Percentiles rank a stretch among this genome's conserved stretches.
phyloP scores from a whole-genome alignment of 352 stramenopile species.

The Globisporangium acanthophoron region DNA sequence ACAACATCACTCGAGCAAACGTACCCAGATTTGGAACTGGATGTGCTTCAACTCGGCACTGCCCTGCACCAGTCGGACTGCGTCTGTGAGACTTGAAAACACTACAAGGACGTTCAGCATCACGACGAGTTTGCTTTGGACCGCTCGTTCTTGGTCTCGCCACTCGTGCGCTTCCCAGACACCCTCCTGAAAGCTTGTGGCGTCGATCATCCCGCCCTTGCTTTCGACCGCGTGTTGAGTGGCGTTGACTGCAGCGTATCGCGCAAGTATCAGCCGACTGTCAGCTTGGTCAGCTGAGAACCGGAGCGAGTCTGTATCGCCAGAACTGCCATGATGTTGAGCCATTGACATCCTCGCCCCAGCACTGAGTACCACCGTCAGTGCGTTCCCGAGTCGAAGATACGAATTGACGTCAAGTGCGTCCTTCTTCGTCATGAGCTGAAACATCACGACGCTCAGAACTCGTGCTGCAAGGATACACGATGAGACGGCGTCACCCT shows the following conservation, averaged over 20 bases:
- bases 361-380: conserved; percentile 7
- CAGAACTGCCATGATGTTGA: neutral
- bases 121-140: conserved; percentile 1
- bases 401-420: conserved; percentile 1
- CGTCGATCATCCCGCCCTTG: too few relatives aligned
- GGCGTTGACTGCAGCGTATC: neutral
- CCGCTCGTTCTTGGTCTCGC: conserved; percentile 1
- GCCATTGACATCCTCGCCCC: conserved; percentile 3
- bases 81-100: conserved; percentile 5
- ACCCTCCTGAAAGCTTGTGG: too few relatives aligned
- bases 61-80: conserved; percentile 5
- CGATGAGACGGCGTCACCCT: neutral
- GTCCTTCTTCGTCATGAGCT: neutral
- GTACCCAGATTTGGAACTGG: conserved; percentile 9
- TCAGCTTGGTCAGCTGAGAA: conserved; percentile 10
- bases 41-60: conserved; percentile 14
- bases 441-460: conserved; percentile 10
- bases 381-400: conserved; percentile 7
- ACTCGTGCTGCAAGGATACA: conserved; percentile 10
- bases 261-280: conserved; percentile 8
- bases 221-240: neutral
- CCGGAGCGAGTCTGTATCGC: neutral
- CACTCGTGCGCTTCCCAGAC: conserved; percentile 10
- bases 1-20: too few relatives aligned
- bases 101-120: conserved; percentile 14